Evolutionary conservation across 805 yeast genomes (phyloP).

Genomic region (Ogataea salicorniae): DNA sequence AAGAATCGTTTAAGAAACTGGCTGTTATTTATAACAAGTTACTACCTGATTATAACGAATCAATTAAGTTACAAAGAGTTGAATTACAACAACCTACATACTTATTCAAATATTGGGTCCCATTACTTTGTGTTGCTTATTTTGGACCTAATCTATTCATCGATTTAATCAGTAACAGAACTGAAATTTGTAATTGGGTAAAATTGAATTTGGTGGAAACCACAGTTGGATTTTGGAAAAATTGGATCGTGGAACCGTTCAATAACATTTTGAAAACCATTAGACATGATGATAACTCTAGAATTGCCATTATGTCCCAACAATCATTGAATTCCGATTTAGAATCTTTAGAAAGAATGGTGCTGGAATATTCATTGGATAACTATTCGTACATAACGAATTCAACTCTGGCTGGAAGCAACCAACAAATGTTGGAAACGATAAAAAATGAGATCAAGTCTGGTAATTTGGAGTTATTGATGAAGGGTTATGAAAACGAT

Average conservation of each 20-base stretch:
- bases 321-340: constrained; percentile 75
- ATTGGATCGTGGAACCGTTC: constrained; percentile 82
- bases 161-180: constrained; percentile 45
- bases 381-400: constrained; percentile 14
- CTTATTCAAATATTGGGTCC: constrained; percentile 54
- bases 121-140: constrained; percentile 33
- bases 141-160: constrained; percentile 51
- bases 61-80: neutral
- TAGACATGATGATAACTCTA: constrained; percentile 72
- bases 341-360: constrained; percentile 83
- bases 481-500: constrained; percentile 77
- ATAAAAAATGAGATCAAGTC: constrained; percentile 48
- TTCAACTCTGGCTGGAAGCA: constrained; percentile 1
- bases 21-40: constrained; percentile 3
- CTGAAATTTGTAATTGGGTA: constrained; percentile 51
- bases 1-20: constrained; percentile 9
- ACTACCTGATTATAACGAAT: constrained; percentile 3
- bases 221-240: constrained; percentile 56
- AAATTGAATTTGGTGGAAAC: constrained; percentile 60
- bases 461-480: constrained; percentile 77
- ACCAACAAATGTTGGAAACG: constrained; percentile 14
- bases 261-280: constrained; percentile 69
- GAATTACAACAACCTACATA: constrained; percentile 35
- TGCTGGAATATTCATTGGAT: constrained; percentile 58
- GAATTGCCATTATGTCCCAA: constrained; percentile 73